Evolutionary conservation across 2,329 filamentous ascomycete genomes (phyloP).

Genomic region (Cercospora zeina): DNA sequence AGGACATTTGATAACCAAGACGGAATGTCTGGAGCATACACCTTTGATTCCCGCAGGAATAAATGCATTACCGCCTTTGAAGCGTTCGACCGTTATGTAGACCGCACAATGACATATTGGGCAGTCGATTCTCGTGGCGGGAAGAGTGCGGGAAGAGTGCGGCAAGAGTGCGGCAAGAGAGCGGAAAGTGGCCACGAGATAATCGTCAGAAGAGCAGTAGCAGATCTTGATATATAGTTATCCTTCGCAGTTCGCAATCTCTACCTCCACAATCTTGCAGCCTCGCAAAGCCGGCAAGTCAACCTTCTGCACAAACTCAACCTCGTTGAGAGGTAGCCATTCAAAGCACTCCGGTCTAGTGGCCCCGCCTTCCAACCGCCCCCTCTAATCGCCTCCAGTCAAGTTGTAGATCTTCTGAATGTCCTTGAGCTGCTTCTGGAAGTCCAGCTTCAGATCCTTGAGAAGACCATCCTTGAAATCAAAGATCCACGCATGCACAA

Average conservation of each 20-base stretch:
- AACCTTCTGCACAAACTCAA: neutral
- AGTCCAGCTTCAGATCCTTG: slow-evolving; percentile 23
- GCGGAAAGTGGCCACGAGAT: no score
- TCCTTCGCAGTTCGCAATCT: neutral
- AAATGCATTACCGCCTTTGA: slow-evolving; percentile 21
- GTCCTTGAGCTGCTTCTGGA: slow-evolving; percentile 21
- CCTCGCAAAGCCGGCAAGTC: neutral
- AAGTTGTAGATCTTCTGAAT: slow-evolving; percentile 26
- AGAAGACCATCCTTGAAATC: slow-evolving; percentile 23
- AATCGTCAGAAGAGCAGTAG: neutral
- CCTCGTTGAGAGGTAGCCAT: neutral
- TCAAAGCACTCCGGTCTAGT: neutral
- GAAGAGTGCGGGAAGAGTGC: no score
- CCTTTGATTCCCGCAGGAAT: slow-evolving; percentile 20
- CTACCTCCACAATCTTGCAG: neutral
- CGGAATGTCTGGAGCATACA: no score
- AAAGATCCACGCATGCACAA: slow-evolving; percentile 23
- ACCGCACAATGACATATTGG: slow-evolving; percentile 15
- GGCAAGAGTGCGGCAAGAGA: no score
- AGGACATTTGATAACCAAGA: no score
- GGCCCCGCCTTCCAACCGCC: neutral
- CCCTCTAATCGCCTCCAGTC: slow-evolving; percentile 12
- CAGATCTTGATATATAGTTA: neutral
- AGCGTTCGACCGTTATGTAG: no score
- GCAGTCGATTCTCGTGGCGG: no score